Conservation (phyloP, 2,329 filamentous ascomycete genomes). For the Didymella sp. region DNA sequence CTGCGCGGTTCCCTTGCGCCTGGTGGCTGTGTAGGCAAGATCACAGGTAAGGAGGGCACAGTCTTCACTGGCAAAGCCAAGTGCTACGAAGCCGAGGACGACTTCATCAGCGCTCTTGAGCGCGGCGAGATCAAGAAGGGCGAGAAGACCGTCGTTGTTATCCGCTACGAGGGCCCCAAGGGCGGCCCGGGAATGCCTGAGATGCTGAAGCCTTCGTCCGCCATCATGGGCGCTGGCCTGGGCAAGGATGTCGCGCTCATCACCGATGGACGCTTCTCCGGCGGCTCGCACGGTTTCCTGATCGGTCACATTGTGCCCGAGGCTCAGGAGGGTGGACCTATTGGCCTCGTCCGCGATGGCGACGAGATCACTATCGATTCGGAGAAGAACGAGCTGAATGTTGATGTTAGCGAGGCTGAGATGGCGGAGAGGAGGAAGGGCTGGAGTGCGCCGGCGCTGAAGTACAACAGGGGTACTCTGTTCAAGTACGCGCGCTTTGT, state of each 20-base stretch:
- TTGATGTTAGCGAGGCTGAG: constrained; percentile 71
- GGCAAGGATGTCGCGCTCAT: constrained; percentile 77
- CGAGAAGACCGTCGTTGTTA: constrained; percentile 78
- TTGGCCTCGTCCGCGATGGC: constrained; percentile 80
- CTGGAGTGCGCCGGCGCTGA: constrained; percentile 61
- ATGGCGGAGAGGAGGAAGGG: constrained; percentile 58
- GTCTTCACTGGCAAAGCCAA: constrained; percentile 72
- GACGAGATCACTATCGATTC: constrained; percentile 84
- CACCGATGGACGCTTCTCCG: constrained; percentile 78
- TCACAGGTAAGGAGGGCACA: constrained; percentile 77
- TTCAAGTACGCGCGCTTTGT: constrained; percentile 66
- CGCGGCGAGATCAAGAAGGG: constrained; percentile 73
- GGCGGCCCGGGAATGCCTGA: constrained; percentile 78
- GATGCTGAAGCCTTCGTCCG: constrained; percentile 75
- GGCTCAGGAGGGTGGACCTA: constrained; percentile 83
- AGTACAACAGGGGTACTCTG: constrained; percentile 65
- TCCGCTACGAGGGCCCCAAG: constrained; percentile 76
- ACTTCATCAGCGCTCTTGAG: constrained; percentile 72
- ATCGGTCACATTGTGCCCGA: constrained; percentile 90
- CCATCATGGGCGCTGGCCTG: constrained; percentile 76
- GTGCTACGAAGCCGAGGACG: constrained; percentile 73
- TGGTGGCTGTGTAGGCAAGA: constrained; percentile 75
- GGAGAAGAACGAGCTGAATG: constrained; percentile 70
- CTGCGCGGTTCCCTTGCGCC: constrained; percentile 73
- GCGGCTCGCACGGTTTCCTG: constrained; percentile 84